phyloP scores from a whole-genome alignment of 805 yeast species.

The Candida caryicola region DNA sequence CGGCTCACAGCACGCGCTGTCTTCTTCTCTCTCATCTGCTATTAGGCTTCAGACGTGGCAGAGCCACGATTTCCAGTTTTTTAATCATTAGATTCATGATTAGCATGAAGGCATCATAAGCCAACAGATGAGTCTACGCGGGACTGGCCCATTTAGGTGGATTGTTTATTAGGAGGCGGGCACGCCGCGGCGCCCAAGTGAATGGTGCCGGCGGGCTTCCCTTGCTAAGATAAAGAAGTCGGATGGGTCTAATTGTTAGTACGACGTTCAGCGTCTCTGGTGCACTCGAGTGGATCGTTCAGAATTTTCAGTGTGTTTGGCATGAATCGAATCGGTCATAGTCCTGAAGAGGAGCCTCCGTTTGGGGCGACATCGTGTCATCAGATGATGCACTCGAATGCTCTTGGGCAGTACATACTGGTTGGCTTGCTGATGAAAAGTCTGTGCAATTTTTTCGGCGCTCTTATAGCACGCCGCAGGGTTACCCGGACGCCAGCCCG shows the following conservation, averaged over 20 bases:
- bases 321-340: conserved; percentile 67
- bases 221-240: no score
- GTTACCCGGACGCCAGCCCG: conserved; percentile 2
- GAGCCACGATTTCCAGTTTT: conserved; percentile 30
- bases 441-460: neutral
- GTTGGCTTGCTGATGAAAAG: no score
- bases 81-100: conserved; percentile 55
- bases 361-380: conserved; percentile 77
- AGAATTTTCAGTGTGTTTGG: conserved; percentile 72
- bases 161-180: neutral
- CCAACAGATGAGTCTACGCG: conserved; percentile 14
- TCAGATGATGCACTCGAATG: conserved; percentile 28
- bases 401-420: conserved; percentile 12
- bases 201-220: no score
- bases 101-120: conserved; percentile 62
- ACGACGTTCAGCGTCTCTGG: no score
- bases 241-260: no score
- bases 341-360: conserved; percentile 61
- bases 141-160: neutral
- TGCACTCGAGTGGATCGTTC: no score
- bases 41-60: conserved; percentile 37
- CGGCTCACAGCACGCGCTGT: no score
- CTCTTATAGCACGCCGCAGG: neutral
- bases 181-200: no score
- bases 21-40: no score